These are phyloP conservation scores for Ceriops zippeliana DNA, from an alignment of 345 rosid species.

Conservation along the genomic window DNA sequence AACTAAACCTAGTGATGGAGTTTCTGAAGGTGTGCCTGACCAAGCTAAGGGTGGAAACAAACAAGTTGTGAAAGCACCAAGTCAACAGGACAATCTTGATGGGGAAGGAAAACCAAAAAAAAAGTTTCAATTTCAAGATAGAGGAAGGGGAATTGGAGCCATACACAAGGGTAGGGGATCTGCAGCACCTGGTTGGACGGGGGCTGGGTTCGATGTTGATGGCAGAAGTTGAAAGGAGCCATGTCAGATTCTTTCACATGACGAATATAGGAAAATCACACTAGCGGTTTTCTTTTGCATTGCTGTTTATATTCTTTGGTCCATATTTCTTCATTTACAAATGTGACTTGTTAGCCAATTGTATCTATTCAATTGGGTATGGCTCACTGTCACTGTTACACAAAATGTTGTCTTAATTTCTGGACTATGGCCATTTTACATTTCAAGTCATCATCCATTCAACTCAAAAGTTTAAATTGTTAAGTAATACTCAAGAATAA, in stretches of 20 bases:
- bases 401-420: neutral
- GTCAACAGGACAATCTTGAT: slow-evolving; percentile 40
- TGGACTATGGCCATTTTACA: too few species aligned
- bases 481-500: too few species aligned
- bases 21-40: slow-evolving; percentile 26
- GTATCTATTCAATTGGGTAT: neutral
- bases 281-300: neutral
- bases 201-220: slow-evolving; percentile 73
- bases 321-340: neutral
- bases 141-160: slow-evolving; percentile 58
- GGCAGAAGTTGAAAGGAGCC: slow-evolving; percentile 42
- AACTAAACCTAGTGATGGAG: slow-evolving; percentile 24
- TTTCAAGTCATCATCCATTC: too few species aligned
- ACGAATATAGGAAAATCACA: slow-evolving; percentile 6
- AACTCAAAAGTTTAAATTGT: too few species aligned
- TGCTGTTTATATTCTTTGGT: slow-evolving; percentile 1
- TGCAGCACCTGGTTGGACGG: slow-evolving; percentile 64
- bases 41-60: slow-evolving; percentile 10
- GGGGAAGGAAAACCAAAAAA: slow-evolving; percentile 58
- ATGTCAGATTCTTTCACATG: slow-evolving; percentile 8
- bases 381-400: neutral
- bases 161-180: slow-evolving; percentile 58
- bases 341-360: neutral
- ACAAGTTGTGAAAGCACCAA: slow-evolving; percentile 26
- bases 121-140: slow-evolving; percentile 59